phyloP scores from a whole-genome alignment of 805 yeast genomes.

The Ogataea methylovora region DNA sequence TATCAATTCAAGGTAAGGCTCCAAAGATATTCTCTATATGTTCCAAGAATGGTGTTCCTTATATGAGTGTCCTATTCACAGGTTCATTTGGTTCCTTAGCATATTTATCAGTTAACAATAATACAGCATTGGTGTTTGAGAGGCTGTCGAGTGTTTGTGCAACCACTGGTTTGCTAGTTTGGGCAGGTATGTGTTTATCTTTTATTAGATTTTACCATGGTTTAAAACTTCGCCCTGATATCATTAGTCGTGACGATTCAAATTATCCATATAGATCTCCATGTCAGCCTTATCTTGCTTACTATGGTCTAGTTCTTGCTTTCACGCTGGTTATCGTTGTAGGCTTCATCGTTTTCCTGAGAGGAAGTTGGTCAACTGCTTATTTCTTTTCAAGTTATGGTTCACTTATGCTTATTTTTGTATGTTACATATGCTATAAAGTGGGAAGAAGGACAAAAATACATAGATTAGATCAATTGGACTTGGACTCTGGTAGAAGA shows the following conservation, averaged over 20 bases:
- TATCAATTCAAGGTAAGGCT: constrained; percentile 49
- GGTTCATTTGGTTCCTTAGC: constrained; percentile 55
- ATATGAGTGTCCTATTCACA: constrained; percentile 57
- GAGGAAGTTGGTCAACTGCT: constrained; percentile 40
- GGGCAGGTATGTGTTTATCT: constrained; percentile 62
- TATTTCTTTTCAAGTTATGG: constrained; percentile 51
- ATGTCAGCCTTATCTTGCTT: constrained; percentile 48
- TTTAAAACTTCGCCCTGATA: constrained; percentile 45
- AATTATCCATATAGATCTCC: constrained; percentile 50
- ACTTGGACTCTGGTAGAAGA: constrained; percentile 76
- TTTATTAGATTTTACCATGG: constrained; percentile 49
- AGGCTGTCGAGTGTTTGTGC: constrained; percentile 62
- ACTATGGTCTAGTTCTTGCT: constrained; percentile 39
- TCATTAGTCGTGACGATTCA: constrained; percentile 44
- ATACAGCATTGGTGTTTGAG: constrained; percentile 57
- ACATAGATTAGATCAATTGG: constrained; percentile 65
- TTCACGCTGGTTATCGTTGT: constrained; percentile 33
- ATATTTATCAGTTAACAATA: constrained; percentile 48
- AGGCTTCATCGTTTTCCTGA: constrained; percentile 46
- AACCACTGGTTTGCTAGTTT: constrained; percentile 69
- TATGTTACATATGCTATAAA: constrained; percentile 43
- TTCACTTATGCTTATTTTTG: constrained; percentile 34
- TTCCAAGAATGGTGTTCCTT: constrained; percentile 63
- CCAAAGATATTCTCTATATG: constrained; percentile 57
- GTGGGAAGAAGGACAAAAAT: constrained; percentile 53